phyloP scores from a whole-genome alignment of 2,329 filamentous ascomycete species.

The Pseudocercospora pini-densiflorae region DNA sequence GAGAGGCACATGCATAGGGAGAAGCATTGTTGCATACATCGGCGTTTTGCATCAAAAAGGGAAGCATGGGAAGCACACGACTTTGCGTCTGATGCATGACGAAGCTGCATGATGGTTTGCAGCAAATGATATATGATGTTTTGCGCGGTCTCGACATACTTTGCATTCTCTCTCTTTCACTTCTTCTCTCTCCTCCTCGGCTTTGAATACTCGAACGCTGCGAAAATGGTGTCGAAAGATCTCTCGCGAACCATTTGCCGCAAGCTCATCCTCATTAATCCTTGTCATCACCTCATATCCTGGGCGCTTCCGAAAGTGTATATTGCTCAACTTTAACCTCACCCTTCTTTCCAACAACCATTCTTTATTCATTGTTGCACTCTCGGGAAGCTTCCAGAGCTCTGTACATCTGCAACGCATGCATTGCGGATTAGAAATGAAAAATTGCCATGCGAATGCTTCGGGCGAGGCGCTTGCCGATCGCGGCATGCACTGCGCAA shows the following conservation, averaged over 20 bases:
- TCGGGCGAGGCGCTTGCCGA: background rate
- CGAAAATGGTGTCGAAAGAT: no score
- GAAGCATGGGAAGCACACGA: background rate
- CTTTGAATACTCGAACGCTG: background rate
- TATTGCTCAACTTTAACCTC: background rate
- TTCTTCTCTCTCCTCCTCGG: background rate
- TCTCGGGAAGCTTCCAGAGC: no score
- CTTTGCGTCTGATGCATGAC: background rate
- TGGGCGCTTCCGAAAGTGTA: background rate
- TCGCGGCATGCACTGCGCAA: background rate
- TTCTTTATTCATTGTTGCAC: no score
- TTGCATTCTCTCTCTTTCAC: background rate
- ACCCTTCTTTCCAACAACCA: no score
- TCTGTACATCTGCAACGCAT: no score
- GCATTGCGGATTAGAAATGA: no score
- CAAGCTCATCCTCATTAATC: background rate
- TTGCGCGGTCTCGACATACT: background rate
- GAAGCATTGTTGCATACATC: background rate
- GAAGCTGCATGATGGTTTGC: background rate
- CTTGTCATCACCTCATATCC: background rate
- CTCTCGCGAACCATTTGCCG: no score
- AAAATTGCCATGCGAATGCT: no score
- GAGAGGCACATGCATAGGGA: background rate
- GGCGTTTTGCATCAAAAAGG: background rate
- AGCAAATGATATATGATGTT: background rate